phyloP scores from a whole-genome alignment of 2,329 filamentous ascomycete genomes.

The Aspergillus japonicus region DNA sequence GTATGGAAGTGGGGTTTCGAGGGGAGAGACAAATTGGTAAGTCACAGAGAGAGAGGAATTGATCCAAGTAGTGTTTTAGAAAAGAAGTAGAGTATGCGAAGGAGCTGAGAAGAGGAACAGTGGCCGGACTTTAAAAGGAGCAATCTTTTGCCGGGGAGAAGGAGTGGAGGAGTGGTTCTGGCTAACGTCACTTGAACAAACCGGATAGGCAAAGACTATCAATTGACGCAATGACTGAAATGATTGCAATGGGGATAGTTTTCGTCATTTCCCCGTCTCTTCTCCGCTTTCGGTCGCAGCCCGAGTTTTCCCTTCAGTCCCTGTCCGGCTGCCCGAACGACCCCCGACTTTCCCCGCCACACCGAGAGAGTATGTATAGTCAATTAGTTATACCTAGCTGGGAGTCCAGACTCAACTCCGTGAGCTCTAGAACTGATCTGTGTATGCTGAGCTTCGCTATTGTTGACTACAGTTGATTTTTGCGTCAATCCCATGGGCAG shows the following conservation, averaged over 20 bases:
- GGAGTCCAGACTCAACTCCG: neutral
- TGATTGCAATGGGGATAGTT: slow-evolving; percentile 2
- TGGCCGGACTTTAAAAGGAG: slow-evolving; percentile 14
- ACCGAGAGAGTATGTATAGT: neutral
- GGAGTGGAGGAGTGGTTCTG: neutral
- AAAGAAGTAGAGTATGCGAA: slow-evolving; percentile 3
- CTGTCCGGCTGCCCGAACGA: slow-evolving; percentile 8
- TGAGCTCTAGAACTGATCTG: too few relatives aligned
- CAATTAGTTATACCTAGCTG: neutral
- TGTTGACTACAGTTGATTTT: too few relatives aligned
- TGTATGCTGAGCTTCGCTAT: too few relatives aligned
- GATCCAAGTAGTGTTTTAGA: neutral
- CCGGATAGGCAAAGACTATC: slow-evolving; percentile 3
- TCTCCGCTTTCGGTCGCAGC: slow-evolving; percentile 13
- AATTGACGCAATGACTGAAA: slow-evolving; percentile 18
- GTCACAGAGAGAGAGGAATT: neutral
- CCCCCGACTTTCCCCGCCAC: slow-evolving; percentile 23
- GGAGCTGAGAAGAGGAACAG: neutral
- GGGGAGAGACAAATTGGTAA: neutral
- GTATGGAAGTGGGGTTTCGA: neutral
- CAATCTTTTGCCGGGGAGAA: slow-evolving; percentile 17
- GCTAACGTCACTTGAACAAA: slow-evolving; percentile 11
- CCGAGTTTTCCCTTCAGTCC: slow-evolving; percentile 12
- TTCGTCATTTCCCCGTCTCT: slow-evolving; percentile 24
- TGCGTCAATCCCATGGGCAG: too few relatives aligned